Evolutionary conservation across 2,329 filamentous ascomycete genomes (phyloP).

Genomic region (Akanthomyces lecanii): DNA sequence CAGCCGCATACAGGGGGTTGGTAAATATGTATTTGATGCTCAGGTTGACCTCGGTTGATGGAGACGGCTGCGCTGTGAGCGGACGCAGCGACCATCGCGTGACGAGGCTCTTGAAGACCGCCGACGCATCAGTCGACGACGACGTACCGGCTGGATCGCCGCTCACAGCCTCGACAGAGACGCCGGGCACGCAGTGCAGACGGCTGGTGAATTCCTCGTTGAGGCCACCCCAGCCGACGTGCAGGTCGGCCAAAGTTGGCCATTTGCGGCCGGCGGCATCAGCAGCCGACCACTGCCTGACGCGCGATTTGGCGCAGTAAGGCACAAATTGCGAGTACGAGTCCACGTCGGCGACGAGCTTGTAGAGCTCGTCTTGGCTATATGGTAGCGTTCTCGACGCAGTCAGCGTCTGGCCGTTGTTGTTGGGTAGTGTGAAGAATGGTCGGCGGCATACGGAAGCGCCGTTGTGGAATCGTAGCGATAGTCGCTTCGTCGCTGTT

Average conservation of each 20-base stretch:
- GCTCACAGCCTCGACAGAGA: slow-evolving; percentile 72
- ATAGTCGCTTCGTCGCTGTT: not conserved
- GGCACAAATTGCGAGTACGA: slow-evolving; percentile 86
- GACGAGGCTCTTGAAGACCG: slow-evolving; percentile 62
- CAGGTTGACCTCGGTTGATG: slow-evolving; percentile 66
- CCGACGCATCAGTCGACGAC: slow-evolving; percentile 32
- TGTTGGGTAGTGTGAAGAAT: slow-evolving; percentile 34
- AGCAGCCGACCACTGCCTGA: slow-evolving; percentile 67
- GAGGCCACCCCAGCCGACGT: slow-evolving; percentile 79
- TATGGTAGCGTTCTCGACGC: slow-evolving; percentile 77
- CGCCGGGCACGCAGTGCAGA: slow-evolving; percentile 70
- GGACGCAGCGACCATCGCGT: slow-evolving; percentile 65
- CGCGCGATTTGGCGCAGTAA: slow-evolving; percentile 73
- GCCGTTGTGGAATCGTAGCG: not conserved
- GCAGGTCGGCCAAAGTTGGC: slow-evolving; percentile 73
- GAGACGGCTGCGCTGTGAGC: slow-evolving; percentile 25
- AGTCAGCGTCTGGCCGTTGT: slow-evolving; percentile 58
- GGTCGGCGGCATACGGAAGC: slow-evolving; percentile 30
- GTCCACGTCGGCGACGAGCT: slow-evolving; percentile 82
- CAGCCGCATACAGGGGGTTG: slow-evolving; percentile 80
- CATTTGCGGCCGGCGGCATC: slow-evolving; percentile 48
- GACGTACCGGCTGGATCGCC: slow-evolving; percentile 51
- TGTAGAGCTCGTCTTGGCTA: slow-evolving; percentile 66
- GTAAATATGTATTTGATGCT: slow-evolving; percentile 77
- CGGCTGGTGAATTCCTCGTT: slow-evolving; percentile 79